These are phyloP conservation scores for Chlorophyllum brunneum DNA, from an alignment of 768 basidiomycete species.

Conservation along the genomic window DNA sequence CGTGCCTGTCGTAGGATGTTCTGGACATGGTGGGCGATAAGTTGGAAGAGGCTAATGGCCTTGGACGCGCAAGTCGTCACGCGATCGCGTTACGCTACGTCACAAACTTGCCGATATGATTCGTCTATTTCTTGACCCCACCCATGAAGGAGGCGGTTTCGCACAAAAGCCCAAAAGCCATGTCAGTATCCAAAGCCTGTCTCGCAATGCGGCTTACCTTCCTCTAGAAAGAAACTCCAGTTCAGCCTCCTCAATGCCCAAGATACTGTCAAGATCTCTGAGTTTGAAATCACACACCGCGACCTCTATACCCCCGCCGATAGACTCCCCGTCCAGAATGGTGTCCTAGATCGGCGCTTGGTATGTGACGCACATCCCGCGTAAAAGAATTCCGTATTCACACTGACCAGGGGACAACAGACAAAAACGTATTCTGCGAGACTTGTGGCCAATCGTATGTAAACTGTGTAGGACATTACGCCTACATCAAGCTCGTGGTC, in stretches of 20 bases:
- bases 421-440: constrained; percentile 89
- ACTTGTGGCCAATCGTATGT: constrained; percentile 91
- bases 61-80: constrained; percentile 53
- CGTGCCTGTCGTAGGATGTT: constrained; percentile 87
- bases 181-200: constrained; percentile 41
- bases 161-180: constrained; percentile 78
- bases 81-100: constrained; percentile 27
- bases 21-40: constrained; percentile 69
- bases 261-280: constrained; percentile 92
- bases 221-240: constrained; percentile 85
- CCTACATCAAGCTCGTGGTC: constrained; percentile 94
- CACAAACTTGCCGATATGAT: constrained; percentile 12
- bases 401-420: constrained; percentile 77
- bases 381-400: not conserved
- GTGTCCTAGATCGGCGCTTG: constrained; percentile 88
- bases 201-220: constrained; percentile 8
- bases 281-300: constrained; percentile 92
- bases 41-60: constrained; percentile 17
- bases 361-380: constrained; percentile 39
- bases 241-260: constrained; percentile 92
- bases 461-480: constrained; percentile 97
- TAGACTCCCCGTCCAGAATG: constrained; percentile 83
- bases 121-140: constrained; percentile 9
- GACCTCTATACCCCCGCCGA: constrained; percentile 87
- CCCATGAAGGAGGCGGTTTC: constrained; percentile 80